These are phyloP conservation scores for Limnomonas spitsbergensis DNA, from an alignment of 139 green algal genomes.

Conservation along the genomic window DNA sequence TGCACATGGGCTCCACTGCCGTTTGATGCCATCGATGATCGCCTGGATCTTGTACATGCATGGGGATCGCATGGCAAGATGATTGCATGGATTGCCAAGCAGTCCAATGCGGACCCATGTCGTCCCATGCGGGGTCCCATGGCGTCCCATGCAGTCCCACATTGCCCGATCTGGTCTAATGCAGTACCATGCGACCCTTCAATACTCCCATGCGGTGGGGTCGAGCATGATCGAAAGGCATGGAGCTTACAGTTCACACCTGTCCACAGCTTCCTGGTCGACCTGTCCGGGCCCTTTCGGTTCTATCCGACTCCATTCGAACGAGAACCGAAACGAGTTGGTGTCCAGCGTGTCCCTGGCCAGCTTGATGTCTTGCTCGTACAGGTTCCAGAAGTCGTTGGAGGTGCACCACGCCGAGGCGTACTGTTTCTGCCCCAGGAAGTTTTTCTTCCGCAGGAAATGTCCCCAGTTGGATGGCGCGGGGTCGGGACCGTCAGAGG, in stretches of 20 bases:
- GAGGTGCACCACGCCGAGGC: neutral
- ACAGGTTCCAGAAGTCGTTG: conserved; percentile 71
- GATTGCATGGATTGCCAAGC: too few species aligned
- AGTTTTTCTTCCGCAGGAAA: conserved; percentile 9
- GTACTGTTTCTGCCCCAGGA: conserved; percentile 9
- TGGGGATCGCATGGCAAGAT: too few species aligned
- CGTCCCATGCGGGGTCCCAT: too few species aligned
- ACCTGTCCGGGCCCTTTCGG: conserved; percentile 9
- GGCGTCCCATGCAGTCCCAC: too few species aligned
- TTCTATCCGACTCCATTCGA: conserved; percentile 20
- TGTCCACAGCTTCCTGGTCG: conserved; percentile 11
- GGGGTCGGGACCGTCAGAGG: conserved; percentile 43
- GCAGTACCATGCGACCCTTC: too few species aligned
- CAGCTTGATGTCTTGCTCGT: conserved; percentile 60
- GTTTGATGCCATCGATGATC: too few species aligned
- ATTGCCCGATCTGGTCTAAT: neutral
- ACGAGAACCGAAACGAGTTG: conserved; percentile 29
- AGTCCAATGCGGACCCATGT: too few species aligned
- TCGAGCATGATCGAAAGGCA: neutral
- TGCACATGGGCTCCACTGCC: too few species aligned
- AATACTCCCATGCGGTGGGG: neutral
- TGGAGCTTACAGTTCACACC: too few species aligned
- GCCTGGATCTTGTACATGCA: too few species aligned
- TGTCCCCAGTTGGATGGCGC: conserved; percentile 6
- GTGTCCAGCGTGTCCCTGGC: conserved; percentile 16